Percentiles rank a stretch among this genome's conserved stretches.
Evolutionary conservation across 805 yeast genomes (phyloP).

Genomic region (Candida bentonensis): DNA sequence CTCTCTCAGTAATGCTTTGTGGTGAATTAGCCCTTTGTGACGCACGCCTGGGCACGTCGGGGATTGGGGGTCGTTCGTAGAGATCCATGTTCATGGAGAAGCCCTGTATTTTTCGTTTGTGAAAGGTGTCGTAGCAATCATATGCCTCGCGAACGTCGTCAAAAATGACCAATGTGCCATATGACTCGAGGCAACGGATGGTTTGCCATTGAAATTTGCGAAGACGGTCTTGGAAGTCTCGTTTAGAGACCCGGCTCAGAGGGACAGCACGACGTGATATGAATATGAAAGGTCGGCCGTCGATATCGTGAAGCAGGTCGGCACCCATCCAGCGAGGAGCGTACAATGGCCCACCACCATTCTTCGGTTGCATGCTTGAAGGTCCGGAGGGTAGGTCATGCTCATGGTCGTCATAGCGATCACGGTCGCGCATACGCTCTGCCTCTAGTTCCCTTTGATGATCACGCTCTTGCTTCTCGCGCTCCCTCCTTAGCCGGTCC

Average conservation of each 20-base stretch:
- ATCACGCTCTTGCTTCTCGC: no score
- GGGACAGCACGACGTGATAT: neutral
- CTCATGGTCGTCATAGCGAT: neutral
- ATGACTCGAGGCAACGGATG: no score
- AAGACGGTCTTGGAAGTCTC: slow-evolving; percentile 16
- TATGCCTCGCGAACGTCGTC: no score
- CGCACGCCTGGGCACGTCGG: neutral
- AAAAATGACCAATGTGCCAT: neutral
- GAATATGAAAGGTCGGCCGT: neutral
- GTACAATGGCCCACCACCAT: no score
- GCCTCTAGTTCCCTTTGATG: slow-evolving; percentile 2
- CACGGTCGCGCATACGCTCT: neutral
- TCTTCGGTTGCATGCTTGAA: no score
- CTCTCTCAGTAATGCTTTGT: slow-evolving; percentile 3
- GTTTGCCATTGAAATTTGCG: slow-evolving; percentile 15
- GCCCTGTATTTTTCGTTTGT: neutral
- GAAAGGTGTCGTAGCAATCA: no score
- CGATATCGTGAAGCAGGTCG: slow-evolving; percentile 2
- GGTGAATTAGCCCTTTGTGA: neutral
- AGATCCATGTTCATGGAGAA: neutral
- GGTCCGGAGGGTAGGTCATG: slow-evolving; percentile 1
- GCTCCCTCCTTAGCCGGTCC: no score
- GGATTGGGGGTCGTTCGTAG: neutral
- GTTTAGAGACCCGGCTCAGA: no score
- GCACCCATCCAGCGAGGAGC: neutral